phyloP scores from a whole-genome alignment of 305 asterid genomes.

The Solanum chacoense region DNA sequence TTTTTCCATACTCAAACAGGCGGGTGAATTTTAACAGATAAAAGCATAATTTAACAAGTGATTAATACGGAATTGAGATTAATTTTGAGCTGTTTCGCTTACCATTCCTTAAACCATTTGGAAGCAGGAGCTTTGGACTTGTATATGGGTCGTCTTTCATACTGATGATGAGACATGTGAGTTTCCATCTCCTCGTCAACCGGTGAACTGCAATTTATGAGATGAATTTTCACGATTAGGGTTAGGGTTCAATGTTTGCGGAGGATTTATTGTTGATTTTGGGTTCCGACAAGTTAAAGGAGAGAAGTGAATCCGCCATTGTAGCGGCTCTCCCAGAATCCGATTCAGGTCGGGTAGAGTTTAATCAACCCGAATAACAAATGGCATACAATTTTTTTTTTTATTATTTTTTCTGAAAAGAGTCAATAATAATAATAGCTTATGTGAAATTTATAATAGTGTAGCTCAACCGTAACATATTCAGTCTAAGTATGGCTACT shows the following conservation, averaged over 20 bases:
- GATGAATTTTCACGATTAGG: not conserved
- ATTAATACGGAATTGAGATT: not conserved
- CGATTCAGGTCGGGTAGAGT: not conserved
- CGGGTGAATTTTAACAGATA: not conserved
- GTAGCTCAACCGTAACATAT: not conserved
- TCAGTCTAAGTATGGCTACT: not conserved
- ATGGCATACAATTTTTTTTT: not conserved
- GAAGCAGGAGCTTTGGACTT: conserved; percentile 60
- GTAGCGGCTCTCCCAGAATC: not conserved
- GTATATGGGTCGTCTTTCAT: conserved; percentile 57
- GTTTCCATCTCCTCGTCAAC: conserved; percentile 35
- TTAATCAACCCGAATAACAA: not conserved
- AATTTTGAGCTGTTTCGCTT: not conserved
- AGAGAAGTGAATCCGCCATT: conserved; percentile 1
- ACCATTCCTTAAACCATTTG: conserved; percentile 91
- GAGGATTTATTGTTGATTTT: not conserved
- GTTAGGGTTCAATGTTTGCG: not conserved
- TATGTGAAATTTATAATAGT: not conserved
- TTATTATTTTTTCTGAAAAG: not conserved
- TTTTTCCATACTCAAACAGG: not conserved
- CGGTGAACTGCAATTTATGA: not conserved
- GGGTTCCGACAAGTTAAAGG: not conserved
- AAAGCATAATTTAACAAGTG: not conserved
- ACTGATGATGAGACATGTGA: conserved; percentile 38
- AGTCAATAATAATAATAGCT: not conserved